A percentile compares a stretch with the other conserved stretches of the same genome.
phyloP scores from a whole-genome alignment of 2,329 filamentous ascomycete genomes.

The Penicillium sclerotigenum region DNA sequence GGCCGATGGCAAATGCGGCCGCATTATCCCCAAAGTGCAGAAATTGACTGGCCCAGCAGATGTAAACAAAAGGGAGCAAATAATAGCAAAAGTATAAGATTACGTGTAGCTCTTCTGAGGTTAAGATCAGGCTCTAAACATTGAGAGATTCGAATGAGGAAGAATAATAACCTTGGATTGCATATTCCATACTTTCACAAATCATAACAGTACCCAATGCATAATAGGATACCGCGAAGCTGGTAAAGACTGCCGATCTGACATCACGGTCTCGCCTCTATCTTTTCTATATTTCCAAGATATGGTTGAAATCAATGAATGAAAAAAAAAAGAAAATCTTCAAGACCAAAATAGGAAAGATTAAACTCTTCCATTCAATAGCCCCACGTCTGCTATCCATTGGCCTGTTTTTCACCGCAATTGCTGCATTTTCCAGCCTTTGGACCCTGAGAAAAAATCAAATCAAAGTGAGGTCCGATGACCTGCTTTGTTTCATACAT shows the following conservation, averaged over 20 bases:
- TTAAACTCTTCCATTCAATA: not conserved
- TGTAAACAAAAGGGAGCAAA: no score
- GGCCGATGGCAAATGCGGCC: not conserved
- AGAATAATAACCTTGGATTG: not conserved
- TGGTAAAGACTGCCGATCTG: not conserved
- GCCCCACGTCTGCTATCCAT: not conserved
- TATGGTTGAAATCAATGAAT: not conserved
- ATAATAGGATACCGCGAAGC: not conserved
- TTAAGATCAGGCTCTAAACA: not conserved
- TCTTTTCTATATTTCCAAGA: not conserved
- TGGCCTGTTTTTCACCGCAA: slow-evolving; percentile 9
- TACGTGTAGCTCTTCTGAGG: not conserved
- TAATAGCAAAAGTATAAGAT: not conserved
- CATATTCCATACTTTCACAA: not conserved
- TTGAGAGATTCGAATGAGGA: not conserved
- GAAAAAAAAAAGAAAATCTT: not conserved
- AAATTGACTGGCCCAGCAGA: slow-evolving; percentile 2
- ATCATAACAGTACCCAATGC: not conserved
- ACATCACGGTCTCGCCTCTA: not conserved
- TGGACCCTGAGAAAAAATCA: not conserved
- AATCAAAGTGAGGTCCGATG: not conserved
- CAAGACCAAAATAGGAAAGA: not conserved
- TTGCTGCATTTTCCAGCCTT: slow-evolving; percentile 9
- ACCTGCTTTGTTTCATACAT: not conserved
- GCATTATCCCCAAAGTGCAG: not conserved